Evolutionary conservation across 331 rosid genomes (phyloP).

Genomic region (Malus hybrid): DNA sequence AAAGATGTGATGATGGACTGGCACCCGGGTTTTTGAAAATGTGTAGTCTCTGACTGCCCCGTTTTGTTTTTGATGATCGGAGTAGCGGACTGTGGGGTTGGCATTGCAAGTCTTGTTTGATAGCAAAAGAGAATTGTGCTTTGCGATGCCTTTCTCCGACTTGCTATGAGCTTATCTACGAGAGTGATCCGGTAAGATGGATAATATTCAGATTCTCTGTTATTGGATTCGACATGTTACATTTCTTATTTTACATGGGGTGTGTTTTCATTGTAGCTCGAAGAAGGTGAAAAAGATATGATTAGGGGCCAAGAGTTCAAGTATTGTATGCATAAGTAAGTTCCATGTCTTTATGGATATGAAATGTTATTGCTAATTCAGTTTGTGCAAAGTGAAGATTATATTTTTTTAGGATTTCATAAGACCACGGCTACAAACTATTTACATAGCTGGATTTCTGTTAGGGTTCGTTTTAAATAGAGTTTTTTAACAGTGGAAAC

Average conservation of each 20-base stretch:
- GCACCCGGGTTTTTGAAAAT: background rate
- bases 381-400: background rate
- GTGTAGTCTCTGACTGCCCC: background rate
- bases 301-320: constrained; percentile 77
- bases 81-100: constrained; percentile 83
- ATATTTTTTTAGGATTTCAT: background rate
- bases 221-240: background rate
- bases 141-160: constrained; percentile 75
- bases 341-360: background rate
- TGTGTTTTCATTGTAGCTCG: constrained; percentile 56
- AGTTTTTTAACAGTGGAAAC: background rate
- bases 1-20: background rate
- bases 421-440: background rate
- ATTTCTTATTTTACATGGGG: background rate
- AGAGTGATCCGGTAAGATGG: constrained; percentile 75
- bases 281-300: constrained; percentile 88
- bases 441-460: background rate
- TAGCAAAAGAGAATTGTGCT: constrained; percentile 84
- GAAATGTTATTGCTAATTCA: too few relatives aligned
- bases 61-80: background rate
- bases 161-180: constrained; percentile 72
- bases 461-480: background rate
- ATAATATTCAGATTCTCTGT: background rate
- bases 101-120: constrained; percentile 62
- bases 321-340: constrained; percentile 85